Conservation (phyloP, 2,329 filamentous ascomycete genomes). For the Penicillium hesseltinei region DNA sequence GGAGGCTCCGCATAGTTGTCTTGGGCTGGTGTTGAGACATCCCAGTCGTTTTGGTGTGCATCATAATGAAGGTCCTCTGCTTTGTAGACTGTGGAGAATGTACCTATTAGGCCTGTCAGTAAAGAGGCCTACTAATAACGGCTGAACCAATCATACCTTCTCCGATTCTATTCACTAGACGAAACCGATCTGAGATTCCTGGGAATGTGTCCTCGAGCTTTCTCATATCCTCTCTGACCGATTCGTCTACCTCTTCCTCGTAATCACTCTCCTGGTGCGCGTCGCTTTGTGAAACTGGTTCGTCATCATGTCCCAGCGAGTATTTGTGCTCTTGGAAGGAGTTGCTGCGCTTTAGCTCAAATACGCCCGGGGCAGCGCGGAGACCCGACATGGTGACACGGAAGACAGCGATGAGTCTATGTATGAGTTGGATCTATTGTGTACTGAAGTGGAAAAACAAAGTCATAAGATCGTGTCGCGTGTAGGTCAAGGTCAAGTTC, state of each 20-base stretch:
- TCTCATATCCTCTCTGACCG: slow-evolving; percentile 80
- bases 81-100: slow-evolving; percentile 98
- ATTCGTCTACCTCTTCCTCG: slow-evolving; percentile 45
- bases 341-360: slow-evolving; percentile 25
- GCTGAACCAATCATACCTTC: slow-evolving; percentile 63
- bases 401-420: background rate
- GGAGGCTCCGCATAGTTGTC: slow-evolving; percentile 70
- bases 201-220: slow-evolving; percentile 79
- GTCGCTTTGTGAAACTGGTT: slow-evolving; percentile 18
- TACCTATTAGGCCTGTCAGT: slow-evolving; percentile 57
- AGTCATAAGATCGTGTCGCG: background rate
- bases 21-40: slow-evolving; percentile 63
- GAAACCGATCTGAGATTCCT: slow-evolving; percentile 78
- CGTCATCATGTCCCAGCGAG: slow-evolving; percentile 15
- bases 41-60: slow-evolving; percentile 82
- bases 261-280: slow-evolving; percentile 19
- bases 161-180: slow-evolving; percentile 92
- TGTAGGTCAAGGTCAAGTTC: background rate
- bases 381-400: slow-evolving; percentile 27
- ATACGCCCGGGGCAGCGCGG: slow-evolving; percentile 24
- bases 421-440: background rate
- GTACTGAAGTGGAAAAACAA: background rate
- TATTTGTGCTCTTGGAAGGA: slow-evolving; percentile 20
- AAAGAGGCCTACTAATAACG: background rate
- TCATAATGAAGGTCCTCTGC: slow-evolving; percentile 89